Conservation (phyloP, 257 asterid genomes). For the Mitragyna speciosa region DNA sequence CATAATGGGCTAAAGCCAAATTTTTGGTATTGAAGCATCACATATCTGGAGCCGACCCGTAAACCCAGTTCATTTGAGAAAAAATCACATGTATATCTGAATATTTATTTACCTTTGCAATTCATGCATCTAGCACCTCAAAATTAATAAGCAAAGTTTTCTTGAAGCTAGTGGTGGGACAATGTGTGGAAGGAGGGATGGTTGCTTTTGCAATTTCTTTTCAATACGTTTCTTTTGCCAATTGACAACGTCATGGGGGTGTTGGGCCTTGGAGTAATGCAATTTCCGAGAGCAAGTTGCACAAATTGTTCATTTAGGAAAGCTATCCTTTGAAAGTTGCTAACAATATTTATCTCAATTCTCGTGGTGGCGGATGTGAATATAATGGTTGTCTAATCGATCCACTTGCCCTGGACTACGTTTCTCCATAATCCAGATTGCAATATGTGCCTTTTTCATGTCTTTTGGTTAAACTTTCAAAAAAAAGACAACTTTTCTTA, state of each 20-base stretch:
- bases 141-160: background rate
- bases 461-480: background rate
- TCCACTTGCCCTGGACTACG: background rate
- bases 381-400: background rate
- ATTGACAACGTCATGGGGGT: background rate
- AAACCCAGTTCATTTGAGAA: too few relatives aligned
- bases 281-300: conserved; percentile 10
- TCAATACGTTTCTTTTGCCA: background rate
- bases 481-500: background rate
- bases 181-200: background rate
- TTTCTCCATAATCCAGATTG: background rate
- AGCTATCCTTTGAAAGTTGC: background rate
- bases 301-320: background rate
- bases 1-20: too few relatives aligned
- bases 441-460: background rate
- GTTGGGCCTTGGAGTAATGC: background rate
- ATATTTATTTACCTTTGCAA: too few relatives aligned
- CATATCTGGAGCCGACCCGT: too few relatives aligned
- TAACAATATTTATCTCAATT: background rate
- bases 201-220: background rate
- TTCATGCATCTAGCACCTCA: too few relatives aligned
- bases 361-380: background rate
- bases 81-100: too few relatives aligned
- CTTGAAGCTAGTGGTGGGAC: background rate
- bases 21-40: too few relatives aligned